phyloP scores from a whole-genome alignment of 768 basidiomycete genomes.

The Tricholoma saponaceum region DNA sequence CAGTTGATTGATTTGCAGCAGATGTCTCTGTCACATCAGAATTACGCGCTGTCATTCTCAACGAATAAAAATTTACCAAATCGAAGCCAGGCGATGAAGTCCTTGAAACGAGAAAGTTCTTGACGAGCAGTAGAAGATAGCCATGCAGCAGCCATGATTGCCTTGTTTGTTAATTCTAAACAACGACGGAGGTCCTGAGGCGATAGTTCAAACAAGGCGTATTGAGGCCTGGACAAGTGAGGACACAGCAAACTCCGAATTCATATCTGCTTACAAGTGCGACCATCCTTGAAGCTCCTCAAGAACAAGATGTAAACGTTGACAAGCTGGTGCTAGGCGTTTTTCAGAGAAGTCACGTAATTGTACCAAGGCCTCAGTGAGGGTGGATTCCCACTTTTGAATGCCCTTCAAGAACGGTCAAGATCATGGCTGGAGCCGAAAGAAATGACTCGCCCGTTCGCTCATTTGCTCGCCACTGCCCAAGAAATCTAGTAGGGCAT shows the following conservation, averaged over 20 bases:
- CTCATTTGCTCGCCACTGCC: slow-evolving; percentile 78
- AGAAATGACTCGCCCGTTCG: slow-evolving; percentile 55
- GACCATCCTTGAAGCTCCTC: slow-evolving; percentile 82
- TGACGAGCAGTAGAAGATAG: slow-evolving; percentile 60
- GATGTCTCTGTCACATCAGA: slow-evolving; percentile 35
- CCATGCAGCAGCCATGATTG: slow-evolving; percentile 65
- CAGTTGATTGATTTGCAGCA: slow-evolving; percentile 48
- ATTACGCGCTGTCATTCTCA: slow-evolving; percentile 3
- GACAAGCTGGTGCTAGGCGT: slow-evolving; percentile 67
- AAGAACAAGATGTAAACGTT: slow-evolving; percentile 70
- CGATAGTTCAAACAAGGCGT: slow-evolving; percentile 49
- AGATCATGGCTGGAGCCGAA: slow-evolving; percentile 7
- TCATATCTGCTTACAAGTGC: slow-evolving; percentile 43
- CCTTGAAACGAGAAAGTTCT: slow-evolving; percentile 69
- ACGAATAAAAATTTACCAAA: slow-evolving; percentile 46
- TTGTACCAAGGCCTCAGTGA: slow-evolving; percentile 65
- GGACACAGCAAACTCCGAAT: not conserved
- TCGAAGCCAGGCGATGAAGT: slow-evolving; percentile 76
- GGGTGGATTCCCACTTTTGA: slow-evolving; percentile 78
- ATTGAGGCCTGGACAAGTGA: slow-evolving; percentile 46
- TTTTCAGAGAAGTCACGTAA: slow-evolving; percentile 73
- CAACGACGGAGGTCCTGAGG: slow-evolving; percentile 47
- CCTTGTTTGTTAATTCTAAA: slow-evolving; percentile 48
- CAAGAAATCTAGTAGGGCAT: slow-evolving; percentile 68
- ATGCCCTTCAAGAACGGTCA: slow-evolving; percentile 49